A percentile compares a stretch with the other conserved stretches of the same genome.
These are phyloP conservation scores for Rosa rugosa DNA, from an alignment of 306 rosid species.

Conservation along the genomic window DNA sequence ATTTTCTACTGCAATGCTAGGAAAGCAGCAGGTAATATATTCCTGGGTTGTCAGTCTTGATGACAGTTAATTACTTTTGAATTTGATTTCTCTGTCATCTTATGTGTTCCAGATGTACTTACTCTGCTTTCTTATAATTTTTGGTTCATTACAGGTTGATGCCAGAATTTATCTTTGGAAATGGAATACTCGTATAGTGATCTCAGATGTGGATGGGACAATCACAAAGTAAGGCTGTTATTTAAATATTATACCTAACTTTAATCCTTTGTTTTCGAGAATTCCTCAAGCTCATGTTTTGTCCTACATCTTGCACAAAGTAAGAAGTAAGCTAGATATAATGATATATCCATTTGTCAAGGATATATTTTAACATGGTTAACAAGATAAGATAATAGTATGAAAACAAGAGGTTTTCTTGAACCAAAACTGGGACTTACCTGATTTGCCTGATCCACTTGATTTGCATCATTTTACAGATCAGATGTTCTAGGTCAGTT, in stretches of 20 bases:
- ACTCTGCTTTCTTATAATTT: constrained; percentile 17
- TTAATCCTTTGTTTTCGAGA: not conserved
- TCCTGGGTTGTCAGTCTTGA: not conserved
- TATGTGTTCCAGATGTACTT: constrained; percentile 9
- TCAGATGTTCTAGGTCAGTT: constrained; percentile 99
- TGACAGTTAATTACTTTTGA: constrained; percentile 11
- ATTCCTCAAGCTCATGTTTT: not conserved
- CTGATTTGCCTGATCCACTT: constrained; percentile 20
- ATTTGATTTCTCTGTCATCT: constrained; percentile 5
- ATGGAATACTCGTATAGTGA: constrained; percentile 83
- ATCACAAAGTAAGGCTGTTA: constrained; percentile 68
- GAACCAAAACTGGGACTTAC: not conserved
- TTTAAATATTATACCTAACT: not conserved
- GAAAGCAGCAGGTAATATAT: constrained; percentile 66
- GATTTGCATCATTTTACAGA: constrained; percentile 43
- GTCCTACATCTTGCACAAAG: not conserved
- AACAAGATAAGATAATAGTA: not conserved
- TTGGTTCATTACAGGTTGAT: constrained; percentile 64
- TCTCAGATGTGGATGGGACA: constrained; percentile 99
- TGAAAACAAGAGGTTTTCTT: not conserved
- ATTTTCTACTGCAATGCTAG: constrained; percentile 73
- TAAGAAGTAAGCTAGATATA: not conserved
- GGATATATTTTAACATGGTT: not conserved
- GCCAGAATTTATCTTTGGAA: constrained; percentile 88
- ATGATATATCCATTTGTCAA: not conserved